A percentile compares a stretch with the other conserved stretches of the same genome.
Conservation (phyloP, 202 grass and related monocot genomes). For the Eragrostis tef region DNA sequence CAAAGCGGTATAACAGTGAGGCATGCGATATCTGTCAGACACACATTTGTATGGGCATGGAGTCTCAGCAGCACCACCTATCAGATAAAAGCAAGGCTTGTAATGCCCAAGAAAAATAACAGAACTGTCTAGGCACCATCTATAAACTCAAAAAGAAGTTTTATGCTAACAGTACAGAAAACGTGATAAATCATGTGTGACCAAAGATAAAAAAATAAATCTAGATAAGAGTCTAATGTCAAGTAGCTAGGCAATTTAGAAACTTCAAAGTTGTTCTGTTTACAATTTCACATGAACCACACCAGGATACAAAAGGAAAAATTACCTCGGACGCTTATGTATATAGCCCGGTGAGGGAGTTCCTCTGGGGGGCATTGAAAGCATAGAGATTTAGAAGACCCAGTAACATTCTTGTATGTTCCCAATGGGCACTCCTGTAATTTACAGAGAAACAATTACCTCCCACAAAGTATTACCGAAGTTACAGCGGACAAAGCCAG, state of each 20-base stretch:
- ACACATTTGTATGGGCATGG: slow-evolving; percentile 93
- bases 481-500: slow-evolving; percentile 1
- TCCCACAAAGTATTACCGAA: slow-evolving; percentile 18
- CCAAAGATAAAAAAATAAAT: slow-evolving; percentile 12
- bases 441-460: slow-evolving; percentile 44
- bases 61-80: slow-evolving; percentile 88
- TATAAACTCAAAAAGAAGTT: not conserved
- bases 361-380: slow-evolving; percentile 66
- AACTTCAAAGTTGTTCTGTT: not conserved
- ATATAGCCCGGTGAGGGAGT: slow-evolving; percentile 82
- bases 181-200: not conserved
- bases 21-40: slow-evolving; percentile 99
- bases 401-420: slow-evolving; percentile 97
- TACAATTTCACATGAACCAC: slow-evolving; percentile 9
- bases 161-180: slow-evolving; percentile 8
- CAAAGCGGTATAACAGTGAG: slow-evolving; percentile 95
- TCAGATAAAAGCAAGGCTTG: slow-evolving; percentile 41
- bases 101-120: slow-evolving; percentile 45
- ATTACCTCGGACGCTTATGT: slow-evolving; percentile 80
- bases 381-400: slow-evolving; percentile 93
- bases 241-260: slow-evolving; percentile 20
- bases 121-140: slow-evolving; percentile 12
- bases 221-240: not conserved
- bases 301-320: slow-evolving; percentile 24
- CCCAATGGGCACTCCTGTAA: slow-evolving; percentile 94